phyloP scores from a whole-genome alignment of 805 yeast genomes.

The Myxozyma lipomycoides region DNA sequence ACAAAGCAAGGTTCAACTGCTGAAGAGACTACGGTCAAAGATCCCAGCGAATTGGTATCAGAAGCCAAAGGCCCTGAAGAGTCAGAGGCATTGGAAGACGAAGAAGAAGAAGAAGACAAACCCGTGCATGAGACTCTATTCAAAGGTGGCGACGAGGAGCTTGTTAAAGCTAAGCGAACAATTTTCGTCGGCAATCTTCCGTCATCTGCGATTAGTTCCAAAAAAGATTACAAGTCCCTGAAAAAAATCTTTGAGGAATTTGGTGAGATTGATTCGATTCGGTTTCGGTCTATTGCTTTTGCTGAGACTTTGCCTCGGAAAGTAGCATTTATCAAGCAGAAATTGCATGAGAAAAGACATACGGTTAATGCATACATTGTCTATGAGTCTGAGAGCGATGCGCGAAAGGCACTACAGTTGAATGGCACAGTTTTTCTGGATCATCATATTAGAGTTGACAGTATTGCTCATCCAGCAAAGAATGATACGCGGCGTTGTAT shows the following conservation, averaged over 20 bases:
- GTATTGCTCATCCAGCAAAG: conserved; percentile 84
- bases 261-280: conserved; percentile 64
- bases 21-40: conserved; percentile 35
- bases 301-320: conserved; percentile 85
- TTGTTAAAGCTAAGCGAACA: conserved; percentile 36
- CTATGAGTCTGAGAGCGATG: conserved; percentile 50
- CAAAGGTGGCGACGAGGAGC: conserved; percentile 41
- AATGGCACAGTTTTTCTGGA: conserved; percentile 67
- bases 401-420: conserved; percentile 43
- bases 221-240: conserved; percentile 32
- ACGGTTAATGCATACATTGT: conserved; percentile 88
- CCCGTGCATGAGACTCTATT: conserved; percentile 32
- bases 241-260: conserved; percentile 23
- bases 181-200: conserved; percentile 85
- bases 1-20: conserved; percentile 34
- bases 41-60: too few species aligned
- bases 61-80: conserved; percentile 28
- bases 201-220: conserved; percentile 58
- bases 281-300: conserved; percentile 91
- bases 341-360: conserved; percentile 70
- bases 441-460: conserved; percentile 85
- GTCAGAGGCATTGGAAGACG: conserved; percentile 21
- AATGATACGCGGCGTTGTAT: conserved; percentile 80
- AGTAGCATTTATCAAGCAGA: conserved; percentile 79
- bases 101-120: conserved; percentile 30